These are phyloP conservation scores for Aspergillus japonicus DNA, from an alignment of 2,329 filamentous ascomycete species.

Conservation along the genomic window DNA sequence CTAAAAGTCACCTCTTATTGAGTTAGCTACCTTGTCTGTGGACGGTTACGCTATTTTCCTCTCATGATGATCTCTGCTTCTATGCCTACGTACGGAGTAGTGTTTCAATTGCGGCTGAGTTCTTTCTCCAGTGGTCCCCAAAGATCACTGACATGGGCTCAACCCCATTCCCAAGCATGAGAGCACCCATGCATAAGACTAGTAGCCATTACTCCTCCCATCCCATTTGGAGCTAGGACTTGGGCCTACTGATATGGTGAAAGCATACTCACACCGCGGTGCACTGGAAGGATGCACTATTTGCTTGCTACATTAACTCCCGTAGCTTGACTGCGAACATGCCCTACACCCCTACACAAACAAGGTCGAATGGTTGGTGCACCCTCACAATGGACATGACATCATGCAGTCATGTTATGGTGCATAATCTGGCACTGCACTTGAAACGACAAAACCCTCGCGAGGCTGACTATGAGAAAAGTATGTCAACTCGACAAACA, in stretches of 20 bases:
- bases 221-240: not conserved
- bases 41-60: too few relatives aligned
- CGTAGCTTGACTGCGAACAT: too few relatives aligned
- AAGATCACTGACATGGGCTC: not conserved
- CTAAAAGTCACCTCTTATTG: too few relatives aligned
- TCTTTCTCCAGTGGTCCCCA: not conserved
- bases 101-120: not conserved
- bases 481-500: not conserved
- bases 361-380: not conserved
- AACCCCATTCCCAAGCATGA: not conserved
- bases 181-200: not conserved
- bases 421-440: not conserved
- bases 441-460: not conserved
- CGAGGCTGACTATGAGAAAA: not conserved
- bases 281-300: too few relatives aligned
- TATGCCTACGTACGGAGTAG: not conserved
- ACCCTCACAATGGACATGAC: not conserved
- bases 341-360: too few relatives aligned
- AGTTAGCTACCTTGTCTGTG: too few relatives aligned
- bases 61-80: too few relatives aligned
- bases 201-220: not conserved
- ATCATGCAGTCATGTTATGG: not conserved
- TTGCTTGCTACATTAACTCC: too few relatives aligned
- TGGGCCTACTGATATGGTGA: not conserved
- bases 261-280: too few relatives aligned